Conservation (phyloP, 148 eudicot genomes). For the Bassia scoparia region DNA sequence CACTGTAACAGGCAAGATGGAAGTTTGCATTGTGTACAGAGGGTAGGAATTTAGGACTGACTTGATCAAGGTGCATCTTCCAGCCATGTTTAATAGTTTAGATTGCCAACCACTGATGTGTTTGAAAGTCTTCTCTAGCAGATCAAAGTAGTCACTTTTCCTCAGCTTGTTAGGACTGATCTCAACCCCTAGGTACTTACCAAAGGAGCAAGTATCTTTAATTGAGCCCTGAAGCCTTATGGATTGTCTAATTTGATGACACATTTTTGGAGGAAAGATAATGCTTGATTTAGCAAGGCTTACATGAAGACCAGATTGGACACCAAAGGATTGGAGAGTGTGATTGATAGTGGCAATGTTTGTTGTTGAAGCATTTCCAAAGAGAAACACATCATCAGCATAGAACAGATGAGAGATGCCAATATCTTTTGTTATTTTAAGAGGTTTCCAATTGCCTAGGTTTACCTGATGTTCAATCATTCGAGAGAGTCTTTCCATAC, state of each 20-base stretch:
- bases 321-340: background rate
- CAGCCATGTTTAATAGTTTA: slow-evolving; percentile 8
- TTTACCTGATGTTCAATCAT: background rate
- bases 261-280: background rate
- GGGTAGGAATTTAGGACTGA: background rate
- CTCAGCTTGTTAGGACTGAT: background rate
- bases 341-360: background rate
- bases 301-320: background rate
- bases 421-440: background rate
- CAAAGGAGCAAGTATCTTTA: background rate
- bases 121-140: background rate
- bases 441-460: fast-evolving
- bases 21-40: background rate
- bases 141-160: background rate
- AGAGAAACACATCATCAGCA: no score
- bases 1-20: background rate
- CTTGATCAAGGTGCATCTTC: background rate
- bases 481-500: background rate
- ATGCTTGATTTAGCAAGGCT: background rate
- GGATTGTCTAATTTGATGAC: no score
- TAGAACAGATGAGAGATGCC: background rate
- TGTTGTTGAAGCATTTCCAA: background rate
- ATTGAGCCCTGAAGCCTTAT: no score
- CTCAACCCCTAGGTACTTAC: background rate
- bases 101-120: background rate